Percentiles rank a stretch among this genome's conserved stretches.
These are phyloP conservation scores for Entomortierella lignicola DNA, from an alignment of 192 early-diverging fungal species.

Conservation along the genomic window DNA sequence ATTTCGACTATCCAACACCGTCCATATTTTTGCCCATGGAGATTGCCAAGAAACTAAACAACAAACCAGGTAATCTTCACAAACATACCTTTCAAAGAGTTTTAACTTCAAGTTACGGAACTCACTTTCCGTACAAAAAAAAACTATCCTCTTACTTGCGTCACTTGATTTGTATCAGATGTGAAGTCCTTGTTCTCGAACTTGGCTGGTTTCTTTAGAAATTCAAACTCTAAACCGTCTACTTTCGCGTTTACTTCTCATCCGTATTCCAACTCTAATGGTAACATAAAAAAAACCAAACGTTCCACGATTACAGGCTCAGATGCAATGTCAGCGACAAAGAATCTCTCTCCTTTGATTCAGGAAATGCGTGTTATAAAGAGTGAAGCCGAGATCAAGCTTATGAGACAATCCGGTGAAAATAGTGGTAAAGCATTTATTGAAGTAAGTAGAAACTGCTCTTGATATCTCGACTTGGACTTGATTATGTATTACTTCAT, in stretches of 20 bases:
- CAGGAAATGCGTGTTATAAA: conserved; percentile 85
- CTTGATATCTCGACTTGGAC: neutral
- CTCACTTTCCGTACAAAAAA: neutral
- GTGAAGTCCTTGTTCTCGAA: conserved; percentile 5
- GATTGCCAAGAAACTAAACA: conserved; percentile 49
- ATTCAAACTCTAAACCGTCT: conserved; percentile 23
- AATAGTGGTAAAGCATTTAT: conserved; percentile 86
- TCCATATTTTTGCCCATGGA: conserved; percentile 51
- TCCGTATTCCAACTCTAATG: conserved; percentile 6
- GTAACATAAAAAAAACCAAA: neutral
- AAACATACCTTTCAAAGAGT: neutral
- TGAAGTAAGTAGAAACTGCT: conserved; percentile 55
- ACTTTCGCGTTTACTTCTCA: conserved; percentile 25
- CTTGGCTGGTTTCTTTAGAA: conserved; percentile 13
- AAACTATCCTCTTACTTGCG: neutral
- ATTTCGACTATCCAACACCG: conserved; percentile 38
- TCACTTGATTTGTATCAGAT: conserved; percentile 1
- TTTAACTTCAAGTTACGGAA: no score
- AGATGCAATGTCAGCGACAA: conserved; percentile 31
- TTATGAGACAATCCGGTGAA: conserved; percentile 82
- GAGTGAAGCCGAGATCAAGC: conserved; percentile 75
- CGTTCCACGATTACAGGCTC: conserved; percentile 14
- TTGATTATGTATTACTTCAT: no score
- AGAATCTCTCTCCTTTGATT: conserved; percentile 63
- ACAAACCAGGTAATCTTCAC: conserved; percentile 30